Evolutionary conservation across 225 moss, liverwort and hornwort species (phyloP).

Genomic region (Ulota crispa): DNA sequence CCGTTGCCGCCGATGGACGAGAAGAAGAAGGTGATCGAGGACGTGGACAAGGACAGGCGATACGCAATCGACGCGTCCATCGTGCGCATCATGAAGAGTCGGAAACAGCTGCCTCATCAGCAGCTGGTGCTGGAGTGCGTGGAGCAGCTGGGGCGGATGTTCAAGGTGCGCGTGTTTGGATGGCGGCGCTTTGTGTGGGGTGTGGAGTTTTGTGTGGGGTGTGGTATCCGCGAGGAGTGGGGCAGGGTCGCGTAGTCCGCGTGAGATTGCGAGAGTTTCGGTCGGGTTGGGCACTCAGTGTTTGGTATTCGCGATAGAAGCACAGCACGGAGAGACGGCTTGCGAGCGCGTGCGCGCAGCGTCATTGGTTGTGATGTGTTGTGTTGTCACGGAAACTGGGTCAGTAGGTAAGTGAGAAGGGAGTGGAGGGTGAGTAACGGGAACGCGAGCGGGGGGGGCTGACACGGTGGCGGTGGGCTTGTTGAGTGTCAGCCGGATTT

Average conservation of each 20-base stretch:
- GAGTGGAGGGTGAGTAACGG: too few species aligned
- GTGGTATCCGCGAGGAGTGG: neutral
- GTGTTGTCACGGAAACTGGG: too few species aligned
- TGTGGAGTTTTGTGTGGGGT: neutral
- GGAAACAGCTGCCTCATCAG: slow-evolving; percentile 80
- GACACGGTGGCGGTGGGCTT: too few species aligned
- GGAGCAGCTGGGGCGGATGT: slow-evolving; percentile 91
- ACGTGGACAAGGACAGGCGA: slow-evolving; percentile 90
- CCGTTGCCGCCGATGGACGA: slow-evolving; percentile 92
- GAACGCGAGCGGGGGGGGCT: too few species aligned
- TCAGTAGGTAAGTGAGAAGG: too few species aligned
- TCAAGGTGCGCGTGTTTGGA: slow-evolving; percentile 55
- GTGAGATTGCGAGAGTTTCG: neutral
- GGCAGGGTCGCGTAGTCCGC: too few species aligned
- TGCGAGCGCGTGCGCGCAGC: too few species aligned
- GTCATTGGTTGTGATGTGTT: too few species aligned
- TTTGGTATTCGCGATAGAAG: too few species aligned
- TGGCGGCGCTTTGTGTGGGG: neutral
- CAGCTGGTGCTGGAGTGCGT: slow-evolving; percentile 88
- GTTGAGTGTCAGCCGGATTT: slow-evolving; percentile 68
- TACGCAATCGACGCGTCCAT: slow-evolving; percentile 99
- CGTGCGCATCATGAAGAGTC: slow-evolving; percentile 95
- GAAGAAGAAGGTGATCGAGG: slow-evolving; percentile 96
- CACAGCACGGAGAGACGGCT: too few species aligned
- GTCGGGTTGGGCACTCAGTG: too few species aligned